phyloP scores from a whole-genome alignment of 352 stramenopile species.

The Phytophthora macrochlamydospora region DNA sequence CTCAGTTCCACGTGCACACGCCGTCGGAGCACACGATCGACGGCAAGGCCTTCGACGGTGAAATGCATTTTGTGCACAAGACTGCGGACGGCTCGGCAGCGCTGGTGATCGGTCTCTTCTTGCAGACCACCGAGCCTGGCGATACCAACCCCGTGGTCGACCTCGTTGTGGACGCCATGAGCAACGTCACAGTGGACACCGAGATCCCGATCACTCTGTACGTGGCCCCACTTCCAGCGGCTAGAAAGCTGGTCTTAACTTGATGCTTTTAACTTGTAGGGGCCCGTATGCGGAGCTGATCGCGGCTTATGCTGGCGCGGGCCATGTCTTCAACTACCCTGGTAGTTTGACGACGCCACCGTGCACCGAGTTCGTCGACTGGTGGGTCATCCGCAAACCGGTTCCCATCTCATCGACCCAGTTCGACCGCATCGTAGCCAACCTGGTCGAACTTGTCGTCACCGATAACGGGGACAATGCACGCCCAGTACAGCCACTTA shows the following conservation, averaged over 20 bases:
- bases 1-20: conserved; percentile 45
- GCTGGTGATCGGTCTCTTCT: conserved; percentile 37
- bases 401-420: conserved; percentile 28
- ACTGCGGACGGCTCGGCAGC: conserved; percentile 28
- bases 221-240: conserved; percentile 1
- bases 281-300: conserved; percentile 61
- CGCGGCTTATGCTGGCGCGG: conserved; percentile 29
- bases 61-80: conserved; percentile 51
- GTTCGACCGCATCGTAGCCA: conserved; percentile 28
- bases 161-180: conserved; percentile 45
- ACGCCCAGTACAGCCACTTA: conserved; percentile 29
- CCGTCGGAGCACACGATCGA: conserved; percentile 47
- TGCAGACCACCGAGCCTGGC: conserved; percentile 15
- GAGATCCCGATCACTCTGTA: conserved; percentile 39
- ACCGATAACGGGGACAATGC: conserved; percentile 36
- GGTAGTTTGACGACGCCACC: conserved; percentile 41
- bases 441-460: conserved; percentile 22
- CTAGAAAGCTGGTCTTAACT: background rate
- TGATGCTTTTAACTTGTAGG: conserved; percentile 10
- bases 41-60: conserved; percentile 35
- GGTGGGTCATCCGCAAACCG: conserved; percentile 35
- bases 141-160: conserved; percentile 15
- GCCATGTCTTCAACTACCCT: conserved; percentile 48
- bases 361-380: conserved; percentile 42
- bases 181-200: conserved; percentile 7